Conservation (phyloP, 108 stramenopile species). For the Skeletonema tropicum region DNA sequence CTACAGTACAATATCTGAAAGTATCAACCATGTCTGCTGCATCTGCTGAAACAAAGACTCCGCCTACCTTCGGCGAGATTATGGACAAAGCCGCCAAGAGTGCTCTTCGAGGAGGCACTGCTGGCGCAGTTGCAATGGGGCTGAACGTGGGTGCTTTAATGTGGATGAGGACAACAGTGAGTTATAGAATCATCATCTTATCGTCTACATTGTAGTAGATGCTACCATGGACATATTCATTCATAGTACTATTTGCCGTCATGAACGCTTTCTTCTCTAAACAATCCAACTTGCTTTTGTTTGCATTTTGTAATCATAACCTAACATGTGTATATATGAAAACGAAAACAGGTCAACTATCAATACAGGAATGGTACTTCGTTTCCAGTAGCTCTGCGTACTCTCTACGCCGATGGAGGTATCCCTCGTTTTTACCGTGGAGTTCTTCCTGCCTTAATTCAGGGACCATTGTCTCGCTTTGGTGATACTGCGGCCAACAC, state of each 20-base stretch:
- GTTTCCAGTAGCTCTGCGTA: conserved; percentile 81
- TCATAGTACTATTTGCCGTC: no score
- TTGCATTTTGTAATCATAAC: conserved; percentile 1
- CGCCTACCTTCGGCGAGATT: conserved; percentile 62
- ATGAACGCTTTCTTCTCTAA: not conserved
- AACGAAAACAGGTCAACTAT: conserved; percentile 84
- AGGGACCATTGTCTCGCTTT: conserved; percentile 94
- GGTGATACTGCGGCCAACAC: conserved; percentile 99
- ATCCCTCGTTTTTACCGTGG: conserved; percentile 97
- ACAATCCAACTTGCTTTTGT: not conserved
- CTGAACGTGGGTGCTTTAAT: conserved; percentile 88
- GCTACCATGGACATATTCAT: no score
- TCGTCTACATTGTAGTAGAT: not conserved
- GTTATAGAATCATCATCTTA: conserved; percentile 13
- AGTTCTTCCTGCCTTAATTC: conserved; percentile 87
- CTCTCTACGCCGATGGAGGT: conserved; percentile 97
- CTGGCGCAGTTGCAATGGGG: conserved; percentile 88
- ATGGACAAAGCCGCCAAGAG: conserved; percentile 66
- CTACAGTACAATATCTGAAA: not conserved
- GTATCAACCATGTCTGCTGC: not conserved
- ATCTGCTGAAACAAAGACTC: conserved; percentile 27
- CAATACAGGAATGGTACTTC: conserved; percentile 98
- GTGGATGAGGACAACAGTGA: conserved; percentile 84
- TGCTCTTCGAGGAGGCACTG: conserved; percentile 85
- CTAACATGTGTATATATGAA: not conserved